Base-by-base conservation (phyloP, 169 alveolate genomes). In the Plasmodium adleri region DNA sequence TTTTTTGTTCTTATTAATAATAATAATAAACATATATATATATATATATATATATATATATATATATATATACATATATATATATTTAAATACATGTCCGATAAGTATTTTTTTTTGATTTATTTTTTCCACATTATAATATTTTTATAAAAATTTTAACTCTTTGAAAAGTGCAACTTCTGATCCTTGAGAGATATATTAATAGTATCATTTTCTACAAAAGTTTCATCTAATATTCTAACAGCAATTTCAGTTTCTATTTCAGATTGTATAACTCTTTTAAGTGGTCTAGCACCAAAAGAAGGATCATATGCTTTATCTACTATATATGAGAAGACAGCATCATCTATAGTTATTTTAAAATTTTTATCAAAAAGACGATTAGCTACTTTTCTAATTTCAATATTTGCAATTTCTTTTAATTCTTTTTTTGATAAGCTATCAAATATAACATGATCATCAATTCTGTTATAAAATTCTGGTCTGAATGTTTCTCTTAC, bases 251-350 rank as follows among this genome's bases (percentile, higher is more conserved):
- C 97, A 0, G 97, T 86, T 70, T 95, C 97, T n/a, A 95, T 88
- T 71, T 95, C 95, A n/a, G 96, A 83, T 70, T 95, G 97, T 22
- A 95, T 95, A 47, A 95, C 93, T 15, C 97, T 92, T 89, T 94
- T 95, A 32, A 95, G 54, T 3, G 97, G 97, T 10, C 97, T 93
- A 13, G 97, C 97, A 28, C 97, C 97, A 80, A 92, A 95, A 50
- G 96, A 92, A 5, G 97, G 97, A 73, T 95, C 97, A 93, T 95
- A 95, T 43, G 97, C 97, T 54, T 93, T 58, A 54, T 95, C 97
- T 1, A 97, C 97, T 2, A 95, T 94, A 85, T 94, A 92, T 13
- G 93, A 88, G 59, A 95, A 74, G 52, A 97, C 97, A 45, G 96
- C 95, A 68, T 94, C 97, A 59, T 95, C 97, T n/a, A 95, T 92